Conservation (phyloP, 352 stramenopile genomes). For the Pythium periplocum region DNA sequence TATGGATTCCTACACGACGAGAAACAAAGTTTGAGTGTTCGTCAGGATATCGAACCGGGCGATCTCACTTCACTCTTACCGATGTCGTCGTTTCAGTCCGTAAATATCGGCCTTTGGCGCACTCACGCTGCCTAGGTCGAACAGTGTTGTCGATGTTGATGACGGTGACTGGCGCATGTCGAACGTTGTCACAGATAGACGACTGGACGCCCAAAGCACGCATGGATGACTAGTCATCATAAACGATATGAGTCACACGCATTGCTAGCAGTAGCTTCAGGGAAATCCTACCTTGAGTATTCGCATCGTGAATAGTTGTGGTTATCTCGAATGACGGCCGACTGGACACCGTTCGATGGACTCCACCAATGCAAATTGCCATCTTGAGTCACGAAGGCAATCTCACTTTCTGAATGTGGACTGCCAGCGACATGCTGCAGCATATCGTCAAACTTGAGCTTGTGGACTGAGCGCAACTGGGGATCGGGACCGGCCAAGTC, state of each 20-base stretch:
- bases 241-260: too few species aligned
- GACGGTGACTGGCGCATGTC: conserved; percentile 42
- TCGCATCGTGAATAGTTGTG: conserved; percentile 37
- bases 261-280: too few species aligned
- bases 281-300: conserved; percentile 54
- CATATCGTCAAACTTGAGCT: conserved; percentile 47
- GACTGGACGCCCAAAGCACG: conserved; percentile 60
- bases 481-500: conserved; percentile 7
- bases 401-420: conserved; percentile 54
- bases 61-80: conserved; percentile 20
- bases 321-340: conserved; percentile 14
- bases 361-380: conserved; percentile 51
- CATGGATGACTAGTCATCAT: conserved; percentile 43
- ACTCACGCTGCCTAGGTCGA: conserved; percentile 37
- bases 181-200: conserved; percentile 29
- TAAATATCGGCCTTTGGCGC: conserved; percentile 49
- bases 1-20: conserved; percentile 42
- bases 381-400: conserved; percentile 44
- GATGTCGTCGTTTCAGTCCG: conserved; percentile 49
- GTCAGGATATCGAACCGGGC: background rate
- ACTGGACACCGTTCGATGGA: conserved; percentile 33
- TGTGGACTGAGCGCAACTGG: conserved; percentile 24
- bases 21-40: too few species aligned
- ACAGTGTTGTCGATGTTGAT: conserved; percentile 26
- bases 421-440: conserved; percentile 59